Evolutionary conservation across 495 filamentous ascomycete genomes (phyloP).

Genomic region (Choiromyces venosus): DNA sequence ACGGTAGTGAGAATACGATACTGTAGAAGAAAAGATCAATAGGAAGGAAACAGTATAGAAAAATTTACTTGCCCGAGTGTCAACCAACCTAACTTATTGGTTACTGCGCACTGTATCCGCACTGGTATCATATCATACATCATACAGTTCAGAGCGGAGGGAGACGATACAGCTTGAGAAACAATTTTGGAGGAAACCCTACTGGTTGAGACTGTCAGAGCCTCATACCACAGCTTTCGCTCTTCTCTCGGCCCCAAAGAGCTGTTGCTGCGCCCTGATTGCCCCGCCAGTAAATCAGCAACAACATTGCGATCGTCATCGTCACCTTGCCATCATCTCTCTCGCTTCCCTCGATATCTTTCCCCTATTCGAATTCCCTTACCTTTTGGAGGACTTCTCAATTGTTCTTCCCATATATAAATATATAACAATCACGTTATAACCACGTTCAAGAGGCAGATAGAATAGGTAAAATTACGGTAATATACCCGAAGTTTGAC

Average conservation of each 20-base stretch:
- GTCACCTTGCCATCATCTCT: not conserved
- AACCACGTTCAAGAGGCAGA: not conserved
- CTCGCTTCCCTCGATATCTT: not conserved
- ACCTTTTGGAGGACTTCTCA: not conserved
- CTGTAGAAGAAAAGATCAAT: no score
- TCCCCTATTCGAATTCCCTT: not conserved
- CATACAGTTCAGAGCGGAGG: not conserved
- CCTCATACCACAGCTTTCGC: not conserved
- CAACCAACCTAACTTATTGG: not conserved
- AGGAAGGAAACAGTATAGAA: not conserved
- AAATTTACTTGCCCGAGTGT: not conserved
- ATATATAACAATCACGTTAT: not conserved
- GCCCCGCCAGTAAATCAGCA: not conserved
- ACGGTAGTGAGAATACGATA: not conserved
- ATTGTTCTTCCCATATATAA: not conserved
- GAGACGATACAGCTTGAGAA: not conserved
- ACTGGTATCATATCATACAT: not conserved
- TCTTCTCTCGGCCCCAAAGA: not conserved
- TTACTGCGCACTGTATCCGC: not conserved
- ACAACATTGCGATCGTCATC: not conserved
- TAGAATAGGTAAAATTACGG: not conserved
- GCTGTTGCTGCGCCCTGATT: not conserved
- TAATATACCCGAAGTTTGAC: not conserved
- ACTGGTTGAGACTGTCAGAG: not conserved
- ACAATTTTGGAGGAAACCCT: not conserved